Evolutionary conservation across 2,329 filamentous ascomycete genomes (phyloP), one percentile per base, ranked within the genome.

Genomic region (Westerdykella sp.): DNA sequence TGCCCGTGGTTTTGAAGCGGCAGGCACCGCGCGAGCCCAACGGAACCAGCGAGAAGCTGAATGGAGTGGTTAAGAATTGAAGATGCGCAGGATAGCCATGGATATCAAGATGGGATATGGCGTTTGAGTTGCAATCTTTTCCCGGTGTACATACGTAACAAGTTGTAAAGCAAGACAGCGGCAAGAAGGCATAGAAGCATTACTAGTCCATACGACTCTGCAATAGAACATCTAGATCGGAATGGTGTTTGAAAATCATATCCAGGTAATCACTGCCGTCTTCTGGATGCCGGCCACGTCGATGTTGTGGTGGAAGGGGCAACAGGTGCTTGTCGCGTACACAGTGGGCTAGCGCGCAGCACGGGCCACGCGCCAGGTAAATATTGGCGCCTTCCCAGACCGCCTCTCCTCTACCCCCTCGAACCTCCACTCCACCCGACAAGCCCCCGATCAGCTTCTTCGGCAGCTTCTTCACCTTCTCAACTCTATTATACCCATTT

Each of bases 1-100:
- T 81, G 48, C 79, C 80, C 5, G 69, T 75, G 40, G 68, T 83
- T 13, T 65, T 78, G 12, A 63, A 53, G 42, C 51, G 48, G 37
- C 40, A 43, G n/a, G 43, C 40, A 6, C 36, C 42, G 23, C 6
- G 16, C 6, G 11, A 5, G n/a, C 3, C 13, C 32, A 35, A 18
- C 12, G 16, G 32, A 35, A 35, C 25, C 11, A 12, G 11, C 25
- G 25, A 28, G 11, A 28, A 28, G 25, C 25, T 28, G 25, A 28
- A 28, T 4, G 25, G 11, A 7, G 9, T 28, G 25, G 25, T 10
- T 28, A 28, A 12, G 11, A 28, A 28, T 12, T 28, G 25, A 28
- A 4, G 25, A 28, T 7, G 11, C 4, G 25, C 7, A 28, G 25
- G 3, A 21, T 21, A 6, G 6, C 18, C 18, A 6, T 21, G 18